Evolutionary conservation across 192 early-diverging fungal genomes (phyloP), one percentile per base, ranked within the genome.

Genomic region (Cladochytrium replicatum): DNA sequence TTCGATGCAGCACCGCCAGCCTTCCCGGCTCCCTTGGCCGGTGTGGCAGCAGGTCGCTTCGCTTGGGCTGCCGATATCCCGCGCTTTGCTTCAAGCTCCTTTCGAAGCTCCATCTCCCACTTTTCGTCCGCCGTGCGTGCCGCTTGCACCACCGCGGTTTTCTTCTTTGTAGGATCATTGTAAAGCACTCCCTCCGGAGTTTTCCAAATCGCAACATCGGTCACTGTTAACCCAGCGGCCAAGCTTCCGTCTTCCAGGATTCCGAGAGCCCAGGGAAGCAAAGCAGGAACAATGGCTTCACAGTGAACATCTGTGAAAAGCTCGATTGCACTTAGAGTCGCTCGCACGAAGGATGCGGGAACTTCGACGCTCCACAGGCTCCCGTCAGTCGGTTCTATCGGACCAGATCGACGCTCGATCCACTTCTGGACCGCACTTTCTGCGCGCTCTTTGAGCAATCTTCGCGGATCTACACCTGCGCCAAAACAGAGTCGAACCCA

Each of bases 401-500:
- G 57, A 2, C 47, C 55, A 0, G 37, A 44, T 29, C 79, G 61
- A 21, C 54, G 52, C 6, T 69, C 41, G 38, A 66, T 54, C 13
- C 82, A 69, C 0, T 68, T 52, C 30, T 68, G 64, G 43, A 63
- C 47, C 31, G 84, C 71, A 27, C 44, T 57, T 1, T 54, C 38
- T 9, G 60, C 58, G 27, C 66, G 55, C 17, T 55, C 52, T 32
- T 64, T 38, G 30, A 85, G 62, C 15, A 81, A 74, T 7, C 78
- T 77, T 19, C 85, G 85, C 9, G 63, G 61, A 50, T 87, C 74
- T 15, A 82, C 61, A n/a, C 72, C 64, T 9, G 82, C 68, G 9
- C 83, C 73, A 66, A 86, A 89, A 49, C 84, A 76, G 26, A 94
- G 71, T 7, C 78, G 64, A 47, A 96, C 82, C 93, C 93, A 96